phyloP scores from a whole-genome alignment of 1,139 yeast species.

The Wickerhamomyces sp. region DNA sequence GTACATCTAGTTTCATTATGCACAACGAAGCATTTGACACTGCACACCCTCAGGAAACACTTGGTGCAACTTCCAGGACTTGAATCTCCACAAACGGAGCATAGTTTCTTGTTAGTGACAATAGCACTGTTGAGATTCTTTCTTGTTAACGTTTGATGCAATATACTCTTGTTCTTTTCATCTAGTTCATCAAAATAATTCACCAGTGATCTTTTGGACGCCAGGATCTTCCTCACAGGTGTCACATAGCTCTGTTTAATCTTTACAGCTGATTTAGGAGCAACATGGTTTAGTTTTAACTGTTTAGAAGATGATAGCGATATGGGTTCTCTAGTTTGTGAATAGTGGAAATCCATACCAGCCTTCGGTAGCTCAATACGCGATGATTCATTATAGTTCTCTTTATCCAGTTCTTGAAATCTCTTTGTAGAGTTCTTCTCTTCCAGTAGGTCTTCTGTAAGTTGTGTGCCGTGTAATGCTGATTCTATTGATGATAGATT shows the following conservation, averaged over 20 bases:
- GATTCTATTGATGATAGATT: slow-evolving; percentile 22
- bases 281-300: slow-evolving; percentile 17
- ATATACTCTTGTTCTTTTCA: slow-evolving; percentile 22
- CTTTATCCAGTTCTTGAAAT: slow-evolving; percentile 35
- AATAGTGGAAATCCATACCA: slow-evolving; percentile 24
- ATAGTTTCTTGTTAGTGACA: slow-evolving; percentile 33
- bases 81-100: slow-evolving; percentile 40
- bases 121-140: slow-evolving; percentile 15
- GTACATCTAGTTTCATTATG: slow-evolving; percentile 39
- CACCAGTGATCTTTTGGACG: slow-evolving; percentile 34
- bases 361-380: slow-evolving; percentile 35
- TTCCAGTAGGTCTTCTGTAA: slow-evolving; percentile 25
- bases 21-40: slow-evolving; percentile 33
- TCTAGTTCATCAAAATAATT: slow-evolving; percentile 36
- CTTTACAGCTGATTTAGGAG: slow-evolving; percentile 19
- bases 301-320: slow-evolving; percentile 5
- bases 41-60: slow-evolving; percentile 35
- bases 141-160: slow-evolving; percentile 19
- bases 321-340: slow-evolving; percentile 13
- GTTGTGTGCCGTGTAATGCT: slow-evolving; percentile 22
- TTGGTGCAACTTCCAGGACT: slow-evolving; percentile 35
- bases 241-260: slow-evolving; percentile 18
- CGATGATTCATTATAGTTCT: slow-evolving; percentile 34
- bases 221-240: slow-evolving; percentile 31
- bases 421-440: slow-evolving; percentile 32